Base-by-base conservation (phyloP, 305 asterid species). In the Salvia sclarea region DNA sequence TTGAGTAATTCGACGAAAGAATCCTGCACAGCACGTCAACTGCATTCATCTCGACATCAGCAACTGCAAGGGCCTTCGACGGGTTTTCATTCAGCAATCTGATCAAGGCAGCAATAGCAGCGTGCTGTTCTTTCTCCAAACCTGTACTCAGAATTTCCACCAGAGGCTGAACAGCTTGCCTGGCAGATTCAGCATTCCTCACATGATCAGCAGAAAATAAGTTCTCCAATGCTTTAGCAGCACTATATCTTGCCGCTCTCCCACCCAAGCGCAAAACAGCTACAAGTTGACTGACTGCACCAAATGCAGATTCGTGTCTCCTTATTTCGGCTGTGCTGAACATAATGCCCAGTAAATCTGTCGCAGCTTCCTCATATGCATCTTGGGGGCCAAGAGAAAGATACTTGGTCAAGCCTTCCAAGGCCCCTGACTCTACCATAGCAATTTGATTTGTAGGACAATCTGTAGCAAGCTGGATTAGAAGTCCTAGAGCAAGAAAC, bases 181-280 rank as follows among this genome's bases (percentile, higher is more conserved):
- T 83, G n/a, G 97, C 79, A 52, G 98, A 95, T 48, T 95, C 99
- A 11, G 99, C 94, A 80, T 92, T 92, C 78, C 99, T 86, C n/a
- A 95, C 92, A 76, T 95, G 97, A 69, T 95, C 99, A 30, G 98
- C 97, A 43, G 96, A 89, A 73, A 95, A 95, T 76, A 95, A 80
- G 82, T 89, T 84, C 75, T 95, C 99, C 83, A 95, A 80, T 73
- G 99, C 98, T 79, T 92, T 95, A 10, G 99, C 98, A 30, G 99
- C 99, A 84, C 99, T 95, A 74, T 88, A 88, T 71, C 99, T 82
- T 54, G 99, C 97, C 1, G 96, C 95, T 79, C 99, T 85, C 80
- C 99, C 98, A 75, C 99, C 99, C 72, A 95, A 83, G 16, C 98
- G 97, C 76, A 95, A 71, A 76, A 95, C 99, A 8, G 99, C 99